These are phyloP conservation scores for Hirschfeldia incana DNA, from an alignment of 345 rosid genomes.

Conservation along the genomic window DNA sequence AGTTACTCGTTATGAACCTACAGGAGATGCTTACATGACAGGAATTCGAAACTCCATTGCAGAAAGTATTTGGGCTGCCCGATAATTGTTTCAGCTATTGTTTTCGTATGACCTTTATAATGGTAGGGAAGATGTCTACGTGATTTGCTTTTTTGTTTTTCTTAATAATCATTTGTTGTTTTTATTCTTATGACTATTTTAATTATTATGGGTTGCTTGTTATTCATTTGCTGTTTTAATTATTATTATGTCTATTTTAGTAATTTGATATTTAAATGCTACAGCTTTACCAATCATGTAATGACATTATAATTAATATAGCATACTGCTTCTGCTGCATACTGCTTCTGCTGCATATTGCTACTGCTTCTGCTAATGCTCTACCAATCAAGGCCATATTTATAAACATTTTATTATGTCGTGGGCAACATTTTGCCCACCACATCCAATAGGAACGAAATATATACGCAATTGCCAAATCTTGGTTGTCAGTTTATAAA, in stretches of 20 bases:
- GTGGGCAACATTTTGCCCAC: too few species aligned
- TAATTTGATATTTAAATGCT: too few species aligned
- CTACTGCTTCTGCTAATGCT: not conserved
- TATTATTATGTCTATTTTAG: not conserved
- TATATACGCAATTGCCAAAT: too few species aligned
- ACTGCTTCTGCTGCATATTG: too few species aligned
- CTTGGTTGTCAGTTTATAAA: too few species aligned
- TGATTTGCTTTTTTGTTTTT: not conserved
- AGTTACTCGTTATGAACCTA: not conserved
- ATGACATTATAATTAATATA: too few species aligned
- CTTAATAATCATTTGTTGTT: not conserved
- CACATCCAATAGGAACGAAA: too few species aligned
- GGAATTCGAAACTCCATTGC: not conserved
- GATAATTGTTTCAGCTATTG: not conserved
- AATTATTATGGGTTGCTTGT: too few species aligned
- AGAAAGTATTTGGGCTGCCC: not conserved
- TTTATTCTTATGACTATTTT: too few species aligned
- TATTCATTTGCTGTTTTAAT: too few species aligned
- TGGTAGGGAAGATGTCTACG: not conserved
- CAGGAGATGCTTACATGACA: constrained; percentile 4
- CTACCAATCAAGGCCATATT: too few species aligned
- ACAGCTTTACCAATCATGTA: not conserved
- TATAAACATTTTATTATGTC: too few species aligned
- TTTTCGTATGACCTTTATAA: not conserved
- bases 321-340: not conserved